Conservation (phyloP, 1,139 yeast species). For the Geotrichum carabidarum region DNA sequence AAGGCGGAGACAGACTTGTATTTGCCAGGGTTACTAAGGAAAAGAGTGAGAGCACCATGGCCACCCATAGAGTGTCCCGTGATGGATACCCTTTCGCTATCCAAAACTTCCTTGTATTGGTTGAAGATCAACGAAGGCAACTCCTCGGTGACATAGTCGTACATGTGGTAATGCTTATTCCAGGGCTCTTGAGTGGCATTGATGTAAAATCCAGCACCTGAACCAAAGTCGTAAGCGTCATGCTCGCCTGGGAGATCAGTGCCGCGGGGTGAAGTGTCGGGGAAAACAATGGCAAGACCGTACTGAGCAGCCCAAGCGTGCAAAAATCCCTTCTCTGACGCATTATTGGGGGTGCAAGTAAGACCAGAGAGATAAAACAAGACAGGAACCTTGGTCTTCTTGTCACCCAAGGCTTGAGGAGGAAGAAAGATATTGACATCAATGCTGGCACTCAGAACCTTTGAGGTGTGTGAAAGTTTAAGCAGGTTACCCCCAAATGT, state of each 20-base stretch:
- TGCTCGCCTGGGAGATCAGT: slow-evolving; percentile 76
- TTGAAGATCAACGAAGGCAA: slow-evolving; percentile 50
- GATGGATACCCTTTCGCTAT: slow-evolving; percentile 58
- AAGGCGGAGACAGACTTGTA: slow-evolving; percentile 86
- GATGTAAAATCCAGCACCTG: slow-evolving; percentile 92
- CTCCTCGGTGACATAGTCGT: slow-evolving; percentile 72
- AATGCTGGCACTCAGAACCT: slow-evolving; percentile 65
- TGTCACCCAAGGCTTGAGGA: slow-evolving; percentile 41
- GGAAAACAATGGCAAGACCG: slow-evolving; percentile 85
- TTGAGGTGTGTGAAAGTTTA: slow-evolving; percentile 71
- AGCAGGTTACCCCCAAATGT: slow-evolving; percentile 72
- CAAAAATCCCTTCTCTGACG: slow-evolving; percentile 89
- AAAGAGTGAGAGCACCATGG: slow-evolving; percentile 81
- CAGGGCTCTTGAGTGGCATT: slow-evolving; percentile 76
- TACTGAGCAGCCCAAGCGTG: slow-evolving; percentile 73
- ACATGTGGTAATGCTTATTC: slow-evolving; percentile 75
- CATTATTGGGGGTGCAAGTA: slow-evolving; percentile 91
- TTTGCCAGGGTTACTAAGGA: slow-evolving; percentile 63
- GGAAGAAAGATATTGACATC: slow-evolving; percentile 81
- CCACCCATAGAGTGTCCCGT: slow-evolving; percentile 99
- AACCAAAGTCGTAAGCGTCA: slow-evolving; percentile 83
- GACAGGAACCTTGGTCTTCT: slow-evolving; percentile 52
- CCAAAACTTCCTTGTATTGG: slow-evolving; percentile 39
- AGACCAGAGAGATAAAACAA: slow-evolving; percentile 80
- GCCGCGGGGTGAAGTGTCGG: slow-evolving; percentile 98